Evolutionary conservation across 208 protist genomes (phyloP).

Genomic region (Acanthamoeba sp.): DNA sequence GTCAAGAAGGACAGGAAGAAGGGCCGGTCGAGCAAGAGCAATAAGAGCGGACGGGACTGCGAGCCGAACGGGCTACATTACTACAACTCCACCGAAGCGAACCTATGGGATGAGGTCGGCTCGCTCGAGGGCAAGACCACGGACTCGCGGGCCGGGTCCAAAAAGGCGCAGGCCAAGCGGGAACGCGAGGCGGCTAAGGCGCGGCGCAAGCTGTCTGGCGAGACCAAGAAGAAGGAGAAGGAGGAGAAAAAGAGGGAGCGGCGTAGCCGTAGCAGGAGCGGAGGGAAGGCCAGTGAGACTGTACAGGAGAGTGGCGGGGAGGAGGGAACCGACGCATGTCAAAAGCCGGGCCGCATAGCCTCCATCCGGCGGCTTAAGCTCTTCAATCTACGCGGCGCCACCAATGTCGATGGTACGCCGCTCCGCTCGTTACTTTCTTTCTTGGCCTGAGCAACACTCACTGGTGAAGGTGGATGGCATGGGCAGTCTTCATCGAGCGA

Average conservation of each 20-base stretch:
- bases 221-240: conserved; percentile 3
- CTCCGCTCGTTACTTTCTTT: neutral
- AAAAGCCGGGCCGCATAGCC: neutral
- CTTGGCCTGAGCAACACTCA: no score
- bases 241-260: conserved; percentile 4
- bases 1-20: neutral
- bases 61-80: neutral
- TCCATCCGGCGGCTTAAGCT: neutral
- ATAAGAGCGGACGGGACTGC: neutral
- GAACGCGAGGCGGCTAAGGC: neutral
- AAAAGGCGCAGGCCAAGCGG: neutral
- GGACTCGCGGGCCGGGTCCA: neutral
- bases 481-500: neutral
- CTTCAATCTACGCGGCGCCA: neutral
- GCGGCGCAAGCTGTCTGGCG: neutral
- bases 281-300: neutral
- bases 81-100: neutral
- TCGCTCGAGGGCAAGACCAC: neutral
- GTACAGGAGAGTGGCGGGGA: neutral
- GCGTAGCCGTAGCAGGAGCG: neutral
- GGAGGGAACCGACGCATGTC: neutral
- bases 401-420: neutral
- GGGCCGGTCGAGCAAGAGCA: neutral
- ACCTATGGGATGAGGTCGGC: neutral
- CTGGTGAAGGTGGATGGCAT: neutral